A percentile compares a stretch with the other conserved stretches of the same genome.
Conservation (phyloP, 2,329 filamentous ascomycete species). For the Aspergillus pseudoterreus region DNA sequence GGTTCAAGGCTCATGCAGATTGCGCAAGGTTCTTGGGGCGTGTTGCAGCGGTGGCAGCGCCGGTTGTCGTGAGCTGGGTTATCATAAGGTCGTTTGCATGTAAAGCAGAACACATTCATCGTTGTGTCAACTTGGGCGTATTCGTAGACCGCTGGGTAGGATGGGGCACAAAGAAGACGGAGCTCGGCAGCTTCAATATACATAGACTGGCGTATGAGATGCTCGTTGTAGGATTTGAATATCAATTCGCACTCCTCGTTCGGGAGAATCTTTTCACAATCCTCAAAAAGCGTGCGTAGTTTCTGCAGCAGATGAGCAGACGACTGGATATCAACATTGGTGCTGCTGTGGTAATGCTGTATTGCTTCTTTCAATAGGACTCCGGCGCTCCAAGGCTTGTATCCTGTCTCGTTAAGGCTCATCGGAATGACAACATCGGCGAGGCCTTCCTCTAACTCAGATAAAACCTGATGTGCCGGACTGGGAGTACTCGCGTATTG, state of each 20-base stretch:
- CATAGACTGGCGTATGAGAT: conserved; percentile 46
- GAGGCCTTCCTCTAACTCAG: conserved; percentile 17
- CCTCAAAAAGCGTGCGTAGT: conserved; percentile 35
- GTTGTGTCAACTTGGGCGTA: conserved; percentile 53
- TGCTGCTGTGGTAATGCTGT: conserved; percentile 36
- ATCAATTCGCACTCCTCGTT: conserved; percentile 52
- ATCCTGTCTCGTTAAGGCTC: conserved; percentile 23
- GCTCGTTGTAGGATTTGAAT: conserved; percentile 55
- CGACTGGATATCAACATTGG: conserved; percentile 37
- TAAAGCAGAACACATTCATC: conserved; percentile 53
- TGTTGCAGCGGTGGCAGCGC: conserved; percentile 50
- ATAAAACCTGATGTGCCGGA: conserved; percentile 6
- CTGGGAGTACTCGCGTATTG: background rate
- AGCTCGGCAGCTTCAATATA: conserved; percentile 51
- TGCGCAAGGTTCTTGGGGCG: conserved; percentile 37
- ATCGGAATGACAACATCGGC: conserved; percentile 29
- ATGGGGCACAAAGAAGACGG: conserved; percentile 53
- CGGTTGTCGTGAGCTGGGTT: conserved; percentile 47
- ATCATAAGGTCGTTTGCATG: conserved; percentile 55
- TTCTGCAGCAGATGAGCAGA: conserved; percentile 41
- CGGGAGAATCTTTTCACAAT: conserved; percentile 36
- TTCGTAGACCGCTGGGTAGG: conserved; percentile 56
- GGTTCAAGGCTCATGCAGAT: conserved; percentile 42
- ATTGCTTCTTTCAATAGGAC: conserved; percentile 38
- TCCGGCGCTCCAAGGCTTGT: conserved; percentile 39